These are phyloP conservation scores for Trichoderma pleuroti DNA, from an alignment of 2,329 filamentous ascomycete species.

Conservation along the genomic window DNA sequence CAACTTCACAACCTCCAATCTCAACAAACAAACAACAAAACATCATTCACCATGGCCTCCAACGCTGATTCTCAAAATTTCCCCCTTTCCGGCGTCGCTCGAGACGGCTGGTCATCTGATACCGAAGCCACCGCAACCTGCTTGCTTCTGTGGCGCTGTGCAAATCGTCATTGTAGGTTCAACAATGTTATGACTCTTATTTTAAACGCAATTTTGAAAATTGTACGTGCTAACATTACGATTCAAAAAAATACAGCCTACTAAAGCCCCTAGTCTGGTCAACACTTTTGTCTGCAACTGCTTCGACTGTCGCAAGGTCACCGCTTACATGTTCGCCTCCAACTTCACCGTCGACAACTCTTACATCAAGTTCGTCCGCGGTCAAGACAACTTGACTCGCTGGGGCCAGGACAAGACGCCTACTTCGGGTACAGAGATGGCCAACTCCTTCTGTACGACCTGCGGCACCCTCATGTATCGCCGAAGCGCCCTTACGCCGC, in stretches of 20 bases:
- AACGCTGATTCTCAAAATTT: neutral
- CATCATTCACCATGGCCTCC: neutral
- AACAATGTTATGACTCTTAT: neutral
- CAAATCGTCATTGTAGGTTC: constrained; percentile 2
- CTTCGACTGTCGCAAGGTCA: constrained; percentile 13
- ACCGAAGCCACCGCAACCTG: constrained; percentile 11
- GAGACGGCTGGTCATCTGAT: constrained; percentile 12
- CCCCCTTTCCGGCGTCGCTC: constrained; percentile 4
- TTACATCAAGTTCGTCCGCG: neutral
- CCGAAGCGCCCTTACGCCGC: neutral
- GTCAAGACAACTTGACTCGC: neutral
- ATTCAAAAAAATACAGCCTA: neutral
- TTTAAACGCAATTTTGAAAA: neutral
- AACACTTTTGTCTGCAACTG: constrained; percentile 14
- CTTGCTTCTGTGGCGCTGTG: constrained; percentile 12
- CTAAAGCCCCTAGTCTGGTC: neutral
- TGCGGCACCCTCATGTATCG: constrained; percentile 16
- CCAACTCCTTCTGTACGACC: constrained; percentile 8
- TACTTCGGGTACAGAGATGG: neutral
- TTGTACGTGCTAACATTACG: neutral
- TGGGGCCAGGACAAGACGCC: constrained; percentile 10
- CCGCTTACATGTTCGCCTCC: constrained; percentile 12
- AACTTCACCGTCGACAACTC: constrained; percentile 14
- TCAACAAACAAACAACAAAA: neutral
- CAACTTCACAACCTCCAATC: no score